Base-by-base conservation (phyloP, 768 basidiomycete genomes). In the Cystofilobasidium ferigula region DNA sequence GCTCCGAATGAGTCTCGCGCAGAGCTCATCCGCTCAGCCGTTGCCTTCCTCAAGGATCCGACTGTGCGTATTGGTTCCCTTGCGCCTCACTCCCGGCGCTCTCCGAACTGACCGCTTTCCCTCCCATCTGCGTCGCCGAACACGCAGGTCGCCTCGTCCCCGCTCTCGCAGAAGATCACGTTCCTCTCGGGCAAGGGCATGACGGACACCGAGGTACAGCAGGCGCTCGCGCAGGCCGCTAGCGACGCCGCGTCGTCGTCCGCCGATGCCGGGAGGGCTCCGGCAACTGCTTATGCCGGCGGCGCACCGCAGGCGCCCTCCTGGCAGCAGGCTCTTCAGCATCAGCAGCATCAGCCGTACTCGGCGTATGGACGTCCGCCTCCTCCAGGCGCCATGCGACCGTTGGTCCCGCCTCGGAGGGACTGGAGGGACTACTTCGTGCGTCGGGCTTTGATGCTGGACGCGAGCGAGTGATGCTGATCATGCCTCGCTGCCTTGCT, bases 381-480 rank as follows among this genome's bases (percentile, higher is more conserved):
- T 62, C 71, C 79, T 57, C 71, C 75, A 28, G 56, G 36, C n/a
- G 69, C 71, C 62, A 70, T 77, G 47, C 43, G 74, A 34, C 76
- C 81, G 69, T 80, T 80, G 20, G 77, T 76, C 30, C 72, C 77
- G 28, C 83, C 82, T 12, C 80, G 78, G 66, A 85, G 88, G 83
- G 94, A 98, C 75, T 99, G 95, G 95, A 81, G 93, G 65, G 95
- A 99, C 77, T 90, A 94, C 76, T 99, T 98, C 75, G 92, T 93
- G 73, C 73, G 88, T 79, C 24, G n/a, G n/a, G n/a, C n/a, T n/a
- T n/a, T n/a, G n/a, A n/a, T n/a, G n/a, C 2, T 4, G 4, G n/a
- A 20, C 18, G n/a, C n/a, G 2, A 22, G 30, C 18, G n/a, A 42
- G 34, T 16, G 22, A 14, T 9, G 38, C 69, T 68, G 64, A 71